These are phyloP conservation scores for Plasmodium adleri DNA, from an alignment of 169 alveolate species.

Conservation along the genomic window DNA sequence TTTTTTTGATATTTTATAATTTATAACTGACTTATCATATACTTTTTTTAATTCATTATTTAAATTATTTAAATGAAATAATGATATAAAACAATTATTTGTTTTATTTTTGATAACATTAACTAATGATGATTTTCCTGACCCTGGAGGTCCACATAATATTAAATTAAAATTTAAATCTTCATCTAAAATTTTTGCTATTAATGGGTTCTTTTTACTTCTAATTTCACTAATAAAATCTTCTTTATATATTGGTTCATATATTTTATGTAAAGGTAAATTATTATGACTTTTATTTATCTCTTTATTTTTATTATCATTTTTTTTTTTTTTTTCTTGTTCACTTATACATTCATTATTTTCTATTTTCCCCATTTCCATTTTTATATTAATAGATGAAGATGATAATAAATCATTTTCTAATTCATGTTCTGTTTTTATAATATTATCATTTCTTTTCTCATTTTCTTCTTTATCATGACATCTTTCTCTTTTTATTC, in stretches of 20 bases:
- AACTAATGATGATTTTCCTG: constrained; percentile 84
- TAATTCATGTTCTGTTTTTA: not conserved
- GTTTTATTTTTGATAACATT: constrained; percentile 79
- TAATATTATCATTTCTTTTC: constrained; percentile 1
- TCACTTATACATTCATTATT: constrained; percentile 5
- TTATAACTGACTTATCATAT: constrained; percentile 51
- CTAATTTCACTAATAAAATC: constrained; percentile 63
- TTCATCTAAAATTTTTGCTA: constrained; percentile 44
- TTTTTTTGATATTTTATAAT: constrained; percentile 48
- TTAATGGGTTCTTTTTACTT: constrained; percentile 47
- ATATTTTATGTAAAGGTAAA: constrained; percentile 68
- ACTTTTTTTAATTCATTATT: constrained; percentile 53
- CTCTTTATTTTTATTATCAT: constrained; percentile 6
- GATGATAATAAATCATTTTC: not conserved
- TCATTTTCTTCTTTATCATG: constrained; percentile 16
- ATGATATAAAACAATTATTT: constrained; percentile 32
- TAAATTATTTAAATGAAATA: constrained; percentile 67
- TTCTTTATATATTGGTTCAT: constrained; percentile 70
- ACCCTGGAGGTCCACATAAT: constrained; percentile 87
- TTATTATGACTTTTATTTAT: constrained; percentile 5
- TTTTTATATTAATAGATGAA: constrained; percentile 1
- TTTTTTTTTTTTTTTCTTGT: not conserved
- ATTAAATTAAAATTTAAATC: constrained; percentile 77
- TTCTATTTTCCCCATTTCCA: constrained; percentile 6
- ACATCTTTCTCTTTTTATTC: constrained; percentile 12